A percentile compares a stretch with the other conserved stretches of the same genome.
phyloP scores from a whole-genome alignment of 2,329 filamentous ascomycete species.

The Talaromyces sp. region DNA sequence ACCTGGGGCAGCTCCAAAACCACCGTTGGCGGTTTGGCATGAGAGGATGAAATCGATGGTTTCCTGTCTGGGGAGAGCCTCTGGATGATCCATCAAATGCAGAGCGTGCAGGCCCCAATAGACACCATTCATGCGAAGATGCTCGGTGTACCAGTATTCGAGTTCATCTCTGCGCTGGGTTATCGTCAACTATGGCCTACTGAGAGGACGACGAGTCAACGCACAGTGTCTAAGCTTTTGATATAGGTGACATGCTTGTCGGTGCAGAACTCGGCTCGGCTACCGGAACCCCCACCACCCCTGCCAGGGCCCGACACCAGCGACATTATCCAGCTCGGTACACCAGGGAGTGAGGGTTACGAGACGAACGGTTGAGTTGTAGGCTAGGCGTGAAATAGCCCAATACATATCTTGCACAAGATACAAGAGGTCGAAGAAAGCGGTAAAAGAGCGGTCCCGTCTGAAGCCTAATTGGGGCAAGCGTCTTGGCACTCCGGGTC shows the following conservation, averaged over 20 bases:
- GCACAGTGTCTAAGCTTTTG: slow-evolving; percentile 79
- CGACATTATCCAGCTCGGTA: slow-evolving; percentile 43
- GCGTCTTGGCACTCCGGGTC: neutral
- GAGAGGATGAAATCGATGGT: slow-evolving; percentile 91
- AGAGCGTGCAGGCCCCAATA: slow-evolving; percentile 94
- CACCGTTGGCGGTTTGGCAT: slow-evolving; percentile 84
- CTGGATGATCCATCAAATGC: slow-evolving; percentile 74
- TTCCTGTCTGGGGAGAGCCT: slow-evolving; percentile 72
- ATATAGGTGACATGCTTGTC: slow-evolving; percentile 85
- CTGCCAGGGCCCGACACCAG: slow-evolving; percentile 57
- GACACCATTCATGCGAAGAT: slow-evolving; percentile 87
- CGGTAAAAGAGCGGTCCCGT: neutral
- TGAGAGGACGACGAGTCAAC: slow-evolving; percentile 30
- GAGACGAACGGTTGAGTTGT: neutral
- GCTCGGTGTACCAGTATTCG: slow-evolving; percentile 97
- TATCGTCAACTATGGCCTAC: slow-evolving; percentile 22
- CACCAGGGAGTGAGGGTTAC: neutral
- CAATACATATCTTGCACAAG: neutral
- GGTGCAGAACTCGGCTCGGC: slow-evolving; percentile 49
- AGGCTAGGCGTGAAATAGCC: neutral
- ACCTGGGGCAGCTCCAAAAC: slow-evolving; percentile 87
- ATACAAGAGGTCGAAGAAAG: neutral
- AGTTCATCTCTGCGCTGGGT: slow-evolving; percentile 80
- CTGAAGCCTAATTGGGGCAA: neutral
- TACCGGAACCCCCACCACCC: slow-evolving; percentile 40